These are phyloP conservation scores for Aspergillus eucalypticola DNA, from an alignment of 2,329 filamentous ascomycete species.

Conservation along the genomic window DNA sequence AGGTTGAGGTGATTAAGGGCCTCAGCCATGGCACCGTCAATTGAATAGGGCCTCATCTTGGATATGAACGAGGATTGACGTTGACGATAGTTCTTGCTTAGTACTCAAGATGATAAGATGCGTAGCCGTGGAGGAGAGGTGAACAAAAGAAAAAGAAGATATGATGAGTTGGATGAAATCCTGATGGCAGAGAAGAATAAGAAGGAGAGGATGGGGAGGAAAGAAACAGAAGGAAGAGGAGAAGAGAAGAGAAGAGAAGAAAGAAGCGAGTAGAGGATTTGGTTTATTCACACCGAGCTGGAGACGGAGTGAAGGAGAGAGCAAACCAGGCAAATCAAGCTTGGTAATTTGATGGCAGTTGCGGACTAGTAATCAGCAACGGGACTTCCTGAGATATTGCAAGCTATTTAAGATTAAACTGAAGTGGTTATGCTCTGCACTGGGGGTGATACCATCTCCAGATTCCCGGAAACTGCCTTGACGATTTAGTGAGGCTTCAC, in stretches of 20 bases:
- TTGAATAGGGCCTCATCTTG: constrained; percentile 20
- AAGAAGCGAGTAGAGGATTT: neutral
- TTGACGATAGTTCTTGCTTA: neutral
- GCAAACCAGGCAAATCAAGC: neutral
- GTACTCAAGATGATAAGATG: too few species aligned
- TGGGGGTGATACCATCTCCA: too few species aligned
- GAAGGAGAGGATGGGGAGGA: neutral
- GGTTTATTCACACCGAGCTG: neutral
- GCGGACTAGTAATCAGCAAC: neutral
- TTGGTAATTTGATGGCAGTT: neutral
- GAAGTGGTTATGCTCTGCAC: too few species aligned
- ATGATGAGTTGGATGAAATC: too few species aligned
- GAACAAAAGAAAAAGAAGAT: too few species aligned
- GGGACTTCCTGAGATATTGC: too few species aligned
- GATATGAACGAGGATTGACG: neutral
- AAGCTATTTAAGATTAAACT: too few species aligned
- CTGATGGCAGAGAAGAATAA: neutral
- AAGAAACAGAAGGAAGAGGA: neutral
- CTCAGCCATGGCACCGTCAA: constrained; percentile 34
- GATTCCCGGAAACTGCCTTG: too few species aligned
- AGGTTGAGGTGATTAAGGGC: constrained; percentile 29
- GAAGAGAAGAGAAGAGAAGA: neutral
- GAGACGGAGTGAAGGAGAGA: neutral
- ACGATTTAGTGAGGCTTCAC: too few species aligned
- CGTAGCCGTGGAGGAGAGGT: too few species aligned